Evolutionary conservation across 2,329 filamentous ascomycete species (phyloP), one percentile per base, ranked within the genome.

Genomic region (Aureobasidium sp.): DNA sequence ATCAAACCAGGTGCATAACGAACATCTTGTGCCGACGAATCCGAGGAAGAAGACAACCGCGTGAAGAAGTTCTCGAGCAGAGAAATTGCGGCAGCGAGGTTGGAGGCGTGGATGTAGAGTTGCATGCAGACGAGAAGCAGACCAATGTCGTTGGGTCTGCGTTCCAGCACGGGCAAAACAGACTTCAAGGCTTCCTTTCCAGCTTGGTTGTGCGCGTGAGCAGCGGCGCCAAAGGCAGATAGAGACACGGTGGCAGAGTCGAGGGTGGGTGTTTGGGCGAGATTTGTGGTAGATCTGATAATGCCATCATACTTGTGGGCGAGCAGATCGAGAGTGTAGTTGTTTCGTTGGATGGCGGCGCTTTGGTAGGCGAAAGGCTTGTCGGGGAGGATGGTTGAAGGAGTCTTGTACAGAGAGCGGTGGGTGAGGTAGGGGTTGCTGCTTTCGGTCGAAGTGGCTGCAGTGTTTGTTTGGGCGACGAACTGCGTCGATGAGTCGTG

Each of bases 1-100:
- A 97, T 83, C 1, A 99, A 79, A 2, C 93, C 93, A 0, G 94
- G 93, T 29, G 90, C 87, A 73, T 87, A 94, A 12, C 92, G 87
- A 29, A 88, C 84, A 67, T 91, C 86, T 62, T 85, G 79, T 63
- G 87, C 81, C 17, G 82, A 79, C 2, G 81, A 71, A 0, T 78
- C 77, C 6, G 74, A 79, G 3, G 84, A 84, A 52, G 84, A 75
- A 68, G 93, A 89, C 1, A 96, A 80, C 11, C 83, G 83, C 65
- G 82, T 82, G 61, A 96, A 82, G 71, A 94, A 92, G 1, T 82
- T 78, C 71, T 96, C 88, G 2, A 97, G 79, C 6, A 90, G 79
- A n/a, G 81, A 79, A 39, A 91, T 83, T 5, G 93, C 93, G 4
- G 88, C 86, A 34, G 83, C 87, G 31, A 84, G 81, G 70, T 93